Evolutionary conservation across 345 rosid genomes (phyloP), one percentile per base, ranked within the genome.

Genomic region (Citrus glauca): DNA sequence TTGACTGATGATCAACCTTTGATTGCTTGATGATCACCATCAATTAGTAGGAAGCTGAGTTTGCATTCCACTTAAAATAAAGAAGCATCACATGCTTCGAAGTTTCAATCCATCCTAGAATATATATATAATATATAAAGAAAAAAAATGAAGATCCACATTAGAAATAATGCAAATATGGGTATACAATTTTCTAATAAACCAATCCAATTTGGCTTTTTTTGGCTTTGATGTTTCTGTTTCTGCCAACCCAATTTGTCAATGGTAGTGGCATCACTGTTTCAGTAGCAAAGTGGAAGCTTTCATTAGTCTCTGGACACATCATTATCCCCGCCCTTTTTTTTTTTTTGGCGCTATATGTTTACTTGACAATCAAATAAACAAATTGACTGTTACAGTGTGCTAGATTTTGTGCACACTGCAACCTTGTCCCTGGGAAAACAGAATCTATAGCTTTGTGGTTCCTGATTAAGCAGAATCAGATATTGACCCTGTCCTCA

Each of bases 1-100:
- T 86, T 83, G 89, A 83, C 82, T 66, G 40, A 45, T 30, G 74
- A 55, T 71, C 68, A 14, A 73, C 77, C 38, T 55, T 57, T 57
- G 60, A 19, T 53, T 53, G 57, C 9, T 65, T 65, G 71, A 72
- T 67, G 28, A 81, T 73, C 82, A 66, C 77, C 75, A 82, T 79
- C 73, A 63, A 73, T 73, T 64, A 84, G 89, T 87, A 42, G 88
- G 78, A 56, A 81, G 86, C 83, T 85, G 90, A 89, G 86, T 85
- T 61, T 77, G 93, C 85, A 85, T 83, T 85, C 91, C 91, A 89
- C 89, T 88, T 22, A 16, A 17, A 53, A 53, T 17, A 19, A 53
- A 17, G 11, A 75, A 84, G 88, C 76, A 87, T 86, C 89, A 80
- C 83, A 87, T 87, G 81, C 88, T 75, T 81, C 80, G 16, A 53